phyloP scores from a whole-genome alignment of 2,329 filamentous ascomycete genomes.

The Colletotrichum eleusines region DNA sequence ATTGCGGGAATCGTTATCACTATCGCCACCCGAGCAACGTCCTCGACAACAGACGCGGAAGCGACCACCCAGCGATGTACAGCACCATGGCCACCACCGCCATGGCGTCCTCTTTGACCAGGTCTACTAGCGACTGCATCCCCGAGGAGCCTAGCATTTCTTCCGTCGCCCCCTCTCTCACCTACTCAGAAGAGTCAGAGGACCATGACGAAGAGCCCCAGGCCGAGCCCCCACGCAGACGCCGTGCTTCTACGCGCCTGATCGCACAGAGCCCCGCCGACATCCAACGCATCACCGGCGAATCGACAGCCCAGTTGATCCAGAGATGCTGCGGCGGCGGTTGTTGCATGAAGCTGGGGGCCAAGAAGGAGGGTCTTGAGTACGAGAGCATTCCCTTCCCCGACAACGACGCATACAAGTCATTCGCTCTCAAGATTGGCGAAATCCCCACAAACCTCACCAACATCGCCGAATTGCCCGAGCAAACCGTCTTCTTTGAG shows the following conservation, averaged over 20 bases:
- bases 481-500: slow-evolving; percentile 79
- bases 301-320: slow-evolving; percentile 72
- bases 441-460: slow-evolving; percentile 80
- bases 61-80: slow-evolving; percentile 20
- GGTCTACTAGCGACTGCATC: slow-evolving; percentile 56
- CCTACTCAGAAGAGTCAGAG: slow-evolving; percentile 73
- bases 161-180: slow-evolving; percentile 71
- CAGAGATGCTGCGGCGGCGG: slow-evolving; percentile 74
- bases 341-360: slow-evolving; percentile 67
- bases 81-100: slow-evolving; percentile 50
- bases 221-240: slow-evolving; percentile 58
- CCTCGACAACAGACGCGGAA: slow-evolving; percentile 16
- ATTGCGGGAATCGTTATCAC: slow-evolving; percentile 6
- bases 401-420: slow-evolving; percentile 87
- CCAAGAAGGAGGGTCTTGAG: slow-evolving; percentile 59
- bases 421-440: slow-evolving; percentile 81
- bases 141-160: slow-evolving; percentile 60
- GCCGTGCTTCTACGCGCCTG: slow-evolving; percentile 77
- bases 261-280: slow-evolving; percentile 73
- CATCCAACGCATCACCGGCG: slow-evolving; percentile 73
- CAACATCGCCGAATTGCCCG: slow-evolving; percentile 77
- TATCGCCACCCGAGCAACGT: slow-evolving; percentile 18
- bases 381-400: slow-evolving; percentile 71
- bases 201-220: slow-evolving; percentile 65
- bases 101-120: slow-evolving; percentile 55